Conservation (phyloP, 2,329 filamentous ascomycete species). For the Epichloe bromicola region DNA sequence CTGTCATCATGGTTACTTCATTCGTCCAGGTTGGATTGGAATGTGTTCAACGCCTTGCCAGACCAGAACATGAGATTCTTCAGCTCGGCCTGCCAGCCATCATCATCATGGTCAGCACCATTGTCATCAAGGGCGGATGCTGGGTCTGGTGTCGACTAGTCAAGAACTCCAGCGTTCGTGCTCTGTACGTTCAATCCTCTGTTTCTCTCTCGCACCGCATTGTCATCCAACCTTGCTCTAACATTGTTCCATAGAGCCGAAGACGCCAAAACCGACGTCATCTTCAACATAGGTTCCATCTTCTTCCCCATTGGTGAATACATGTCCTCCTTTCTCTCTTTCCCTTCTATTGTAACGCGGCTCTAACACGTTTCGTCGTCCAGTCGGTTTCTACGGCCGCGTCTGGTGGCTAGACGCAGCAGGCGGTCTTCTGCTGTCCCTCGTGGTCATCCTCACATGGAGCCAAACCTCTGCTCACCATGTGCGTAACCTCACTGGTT, state of each 20-base stretch:
- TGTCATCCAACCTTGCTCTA: neutral
- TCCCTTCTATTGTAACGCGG: neutral
- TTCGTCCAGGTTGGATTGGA: constrained; percentile 68
- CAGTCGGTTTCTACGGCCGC: constrained; percentile 58
- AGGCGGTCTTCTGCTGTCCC: constrained; percentile 64
- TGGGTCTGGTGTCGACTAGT: constrained; percentile 84
- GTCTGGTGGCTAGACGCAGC: constrained; percentile 78
- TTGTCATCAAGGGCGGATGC: constrained; percentile 68
- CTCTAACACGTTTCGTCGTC: neutral
- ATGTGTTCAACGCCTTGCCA: constrained; percentile 51
- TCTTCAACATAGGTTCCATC: constrained; percentile 85
- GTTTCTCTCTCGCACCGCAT: too few relatives aligned
- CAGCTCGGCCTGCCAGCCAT: constrained; percentile 60
- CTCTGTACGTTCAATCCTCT: constrained; percentile 36
- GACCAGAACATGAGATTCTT: constrained; percentile 53
- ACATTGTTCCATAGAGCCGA: constrained; percentile 24
- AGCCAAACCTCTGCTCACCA: constrained; percentile 59
- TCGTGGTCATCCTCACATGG: constrained; percentile 73
- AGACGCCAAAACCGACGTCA: constrained; percentile 56
- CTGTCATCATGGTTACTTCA: constrained; percentile 74
- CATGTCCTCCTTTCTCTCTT: constrained; percentile 3
- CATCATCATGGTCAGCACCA: constrained; percentile 67
- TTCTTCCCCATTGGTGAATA: constrained; percentile 59
- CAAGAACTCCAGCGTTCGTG: constrained; percentile 75
- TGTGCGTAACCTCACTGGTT: constrained; percentile 69